Evolutionary conservation across 2,329 filamentous ascomycete species (phyloP), one percentile per base, ranked within the genome.

Genomic region (Botrytis porri): DNA sequence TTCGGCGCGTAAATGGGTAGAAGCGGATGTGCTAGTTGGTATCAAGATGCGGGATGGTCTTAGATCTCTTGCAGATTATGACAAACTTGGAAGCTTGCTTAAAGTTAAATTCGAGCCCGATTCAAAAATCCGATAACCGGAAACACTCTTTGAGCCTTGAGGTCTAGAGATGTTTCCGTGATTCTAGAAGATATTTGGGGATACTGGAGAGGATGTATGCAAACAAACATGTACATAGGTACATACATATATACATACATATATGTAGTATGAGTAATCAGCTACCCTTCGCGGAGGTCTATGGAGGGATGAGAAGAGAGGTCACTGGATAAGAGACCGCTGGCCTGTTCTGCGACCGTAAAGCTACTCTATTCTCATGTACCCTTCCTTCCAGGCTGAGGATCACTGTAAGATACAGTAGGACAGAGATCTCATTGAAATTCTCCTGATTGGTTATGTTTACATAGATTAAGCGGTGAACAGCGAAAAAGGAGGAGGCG

Each of bases 1-100:
- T 71, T 65, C 43, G 60, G 69, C 69, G 69, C 69, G 59, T 71
- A 71, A 32, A 63, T 71, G 69, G 32, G 59, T 32, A 39, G 43
- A 41, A 39, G 43, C 35, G 59, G 59, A 32, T 14, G 35, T 35
- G 69, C 39, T 65, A 65, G 39, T 41, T 59, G 25, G 45, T 45
- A 60, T 61, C 39, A 18, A 43, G 67, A 57, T 39, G 45, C 41
- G 69, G 43, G 29, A 71, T 71, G 60, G 64, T 67, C 45, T 54
- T 54, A 64, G 69, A 71, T 71, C 45, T 65, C 60, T 65, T 65
- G 69, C 43, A 35, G 39, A 51, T 51, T 41, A 65, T 64, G 45
- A 64, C 43, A 43, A 41, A 41, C n/a, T 32, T 59, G 66, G 35
- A 69, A 69, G 66, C 66, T 20, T 59, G 35, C 20, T 25, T 32